Percentiles rank a stretch among this genome's conserved stretches.
Conservation (phyloP, 2,329 filamentous ascomycete species). For the Pestalotiopsis sp. region DNA sequence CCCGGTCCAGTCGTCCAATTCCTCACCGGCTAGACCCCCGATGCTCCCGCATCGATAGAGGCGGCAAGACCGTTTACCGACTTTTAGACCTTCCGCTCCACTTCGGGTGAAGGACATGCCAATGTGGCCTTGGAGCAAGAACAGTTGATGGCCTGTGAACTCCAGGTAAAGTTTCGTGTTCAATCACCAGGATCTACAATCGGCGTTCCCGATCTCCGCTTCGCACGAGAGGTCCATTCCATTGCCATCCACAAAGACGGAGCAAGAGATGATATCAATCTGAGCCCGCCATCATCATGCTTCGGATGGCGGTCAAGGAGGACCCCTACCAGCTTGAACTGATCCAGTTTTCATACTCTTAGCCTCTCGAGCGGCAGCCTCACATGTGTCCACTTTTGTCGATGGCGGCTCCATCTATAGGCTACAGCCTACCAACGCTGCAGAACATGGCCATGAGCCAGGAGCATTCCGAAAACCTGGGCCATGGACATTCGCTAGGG, state of each 20-base stretch:
- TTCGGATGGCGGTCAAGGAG: neutral
- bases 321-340: neutral
- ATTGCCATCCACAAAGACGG: neutral
- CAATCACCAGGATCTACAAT: neutral
- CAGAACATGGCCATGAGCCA: neutral
- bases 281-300: neutral
- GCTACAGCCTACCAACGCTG: neutral
- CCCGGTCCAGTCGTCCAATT: neutral
- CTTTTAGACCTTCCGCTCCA: neutral
- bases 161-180: slow-evolving; percentile 2
- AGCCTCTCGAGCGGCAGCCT: neutral
- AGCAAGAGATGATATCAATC: slow-evolving; percentile 3
- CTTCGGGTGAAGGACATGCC: neutral
- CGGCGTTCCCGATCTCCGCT: slow-evolving; percentile 8
- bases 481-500: neutral
- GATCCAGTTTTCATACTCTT: slow-evolving; percentile 3
- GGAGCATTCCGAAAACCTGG: neutral
- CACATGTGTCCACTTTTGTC: neutral
- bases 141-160: neutral
- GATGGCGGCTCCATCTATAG: neutral
- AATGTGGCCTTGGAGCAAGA: neutral
- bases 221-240: neutral
- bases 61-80: neutral
- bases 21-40: slow-evolving; percentile 3
- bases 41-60: neutral